Percentiles rank a stretch among this genome's conserved stretches.
phyloP scores from a whole-genome alignment of 192 early-diverging fungal genomes.

The Podila epicladia region DNA sequence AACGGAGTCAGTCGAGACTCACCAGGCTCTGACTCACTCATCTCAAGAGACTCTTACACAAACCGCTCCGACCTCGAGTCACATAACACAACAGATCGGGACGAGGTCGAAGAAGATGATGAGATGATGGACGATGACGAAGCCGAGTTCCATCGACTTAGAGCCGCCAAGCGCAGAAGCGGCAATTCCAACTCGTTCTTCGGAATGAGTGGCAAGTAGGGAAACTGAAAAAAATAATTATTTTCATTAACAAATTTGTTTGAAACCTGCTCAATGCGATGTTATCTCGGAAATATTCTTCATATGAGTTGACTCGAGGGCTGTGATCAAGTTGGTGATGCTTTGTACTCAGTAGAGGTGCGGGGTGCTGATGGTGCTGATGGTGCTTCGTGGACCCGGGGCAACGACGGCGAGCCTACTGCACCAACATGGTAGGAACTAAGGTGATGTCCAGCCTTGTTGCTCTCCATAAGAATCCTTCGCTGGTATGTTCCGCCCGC shows the following conservation, averaged over 20 bases:
- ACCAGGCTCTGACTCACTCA: slow-evolving; percentile 36
- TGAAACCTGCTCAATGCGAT: too few species aligned
- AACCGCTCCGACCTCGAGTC: slow-evolving; percentile 26
- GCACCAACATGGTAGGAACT: neutral
- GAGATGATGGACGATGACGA: slow-evolving; percentile 20
- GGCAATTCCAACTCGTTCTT: slow-evolving; percentile 25
- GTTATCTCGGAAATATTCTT: too few species aligned
- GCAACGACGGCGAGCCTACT: neutral
- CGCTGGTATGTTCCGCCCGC: neutral
- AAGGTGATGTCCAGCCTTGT: neutral
- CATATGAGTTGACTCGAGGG: too few species aligned
- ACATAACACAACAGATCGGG: neutral
- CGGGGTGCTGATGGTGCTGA: neutral
- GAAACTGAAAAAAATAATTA: neutral
- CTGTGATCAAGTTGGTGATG: too few species aligned
- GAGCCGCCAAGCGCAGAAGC: slow-evolving; percentile 40
- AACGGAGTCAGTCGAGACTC: slow-evolving; percentile 20
- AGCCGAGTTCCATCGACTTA: neutral
- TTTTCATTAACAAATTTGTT: too few species aligned
- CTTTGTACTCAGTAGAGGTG: neutral
- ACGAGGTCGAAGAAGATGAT: slow-evolving; percentile 24
- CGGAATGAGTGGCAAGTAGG: slow-evolving; percentile 23
- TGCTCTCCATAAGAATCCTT: neutral
- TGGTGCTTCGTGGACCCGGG: neutral
- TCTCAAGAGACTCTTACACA: slow-evolving; percentile 19